These are phyloP conservation scores for Dissophora ornata DNA, from an alignment of 192 early-diverging fungal genomes.

Conservation along the genomic window DNA sequence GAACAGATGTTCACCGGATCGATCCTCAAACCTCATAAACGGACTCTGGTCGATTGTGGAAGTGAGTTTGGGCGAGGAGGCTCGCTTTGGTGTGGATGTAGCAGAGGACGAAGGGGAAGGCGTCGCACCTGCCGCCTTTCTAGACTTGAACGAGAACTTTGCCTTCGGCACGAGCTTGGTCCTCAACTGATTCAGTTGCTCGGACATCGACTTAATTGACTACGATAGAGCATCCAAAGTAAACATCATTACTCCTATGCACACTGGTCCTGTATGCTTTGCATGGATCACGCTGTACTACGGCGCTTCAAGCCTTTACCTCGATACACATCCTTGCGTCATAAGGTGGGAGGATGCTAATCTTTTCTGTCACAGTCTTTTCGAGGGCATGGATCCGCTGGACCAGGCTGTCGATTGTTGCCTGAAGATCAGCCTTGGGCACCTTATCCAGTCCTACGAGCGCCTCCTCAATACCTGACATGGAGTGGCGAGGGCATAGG, in stretches of 20 bases:
- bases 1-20: slow-evolving; percentile 37
- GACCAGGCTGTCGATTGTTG: slow-evolving; percentile 54
- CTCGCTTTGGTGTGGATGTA: neutral
- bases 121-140: slow-evolving; percentile 30
- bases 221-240: too few species aligned
- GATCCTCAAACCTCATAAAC: slow-evolving; percentile 53
- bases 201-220: slow-evolving; percentile 62
- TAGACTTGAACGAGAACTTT: slow-evolving; percentile 78
- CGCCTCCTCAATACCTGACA: slow-evolving; percentile 35
- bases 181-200: slow-evolving; percentile 49
- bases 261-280: too few species aligned
- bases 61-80: neutral
- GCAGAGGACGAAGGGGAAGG: neutral
- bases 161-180: slow-evolving; percentile 62
- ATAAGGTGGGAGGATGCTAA: slow-evolving; percentile 71
- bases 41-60: slow-evolving; percentile 20
- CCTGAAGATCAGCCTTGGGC: slow-evolving; percentile 36
- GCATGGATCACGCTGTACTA: too few species aligned
- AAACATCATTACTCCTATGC: too few species aligned
- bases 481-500: neutral
- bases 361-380: slow-evolving; percentile 71
- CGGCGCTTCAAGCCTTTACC: too few species aligned
- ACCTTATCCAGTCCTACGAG: slow-evolving; percentile 32
- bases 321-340: slow-evolving; percentile 71
- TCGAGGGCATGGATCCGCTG: slow-evolving; percentile 65